These are phyloP conservation scores for Alnus glutinosa DNA, from an alignment of 306 rosid genomes.

Conservation along the genomic window DNA sequence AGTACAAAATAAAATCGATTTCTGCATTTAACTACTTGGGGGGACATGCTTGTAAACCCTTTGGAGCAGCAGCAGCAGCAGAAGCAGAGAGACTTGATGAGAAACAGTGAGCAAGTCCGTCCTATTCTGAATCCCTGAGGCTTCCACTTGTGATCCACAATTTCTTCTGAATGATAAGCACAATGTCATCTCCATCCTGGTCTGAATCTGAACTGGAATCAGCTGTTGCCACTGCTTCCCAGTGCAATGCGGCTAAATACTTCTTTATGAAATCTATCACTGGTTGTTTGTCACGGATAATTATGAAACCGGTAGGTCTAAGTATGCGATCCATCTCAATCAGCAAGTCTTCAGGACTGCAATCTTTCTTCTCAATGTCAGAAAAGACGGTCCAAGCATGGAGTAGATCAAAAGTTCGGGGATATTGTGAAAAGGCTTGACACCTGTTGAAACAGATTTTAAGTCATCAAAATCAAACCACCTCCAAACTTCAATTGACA, in stretches of 20 bases:
- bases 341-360: slow-evolving; percentile 74
- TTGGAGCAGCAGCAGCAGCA: slow-evolving; percentile 33
- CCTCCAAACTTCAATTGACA: slow-evolving; percentile 22
- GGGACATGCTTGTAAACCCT: slow-evolving; percentile 51
- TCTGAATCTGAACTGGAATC: slow-evolving; percentile 58
- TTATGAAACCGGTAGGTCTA: slow-evolving; percentile 79
- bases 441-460: slow-evolving; percentile 52
- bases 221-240: slow-evolving; percentile 73
- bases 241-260: slow-evolving; percentile 72
- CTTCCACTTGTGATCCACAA: slow-evolving; percentile 74
- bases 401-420: slow-evolving; percentile 85
- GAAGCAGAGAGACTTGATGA: slow-evolving; percentile 21
- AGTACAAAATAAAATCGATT: slow-evolving; percentile 45
- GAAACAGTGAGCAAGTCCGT: slow-evolving; percentile 22
- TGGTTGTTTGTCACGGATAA: slow-evolving; percentile 66
- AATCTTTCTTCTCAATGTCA: slow-evolving; percentile 67
- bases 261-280: slow-evolving; percentile 71
- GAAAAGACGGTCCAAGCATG: slow-evolving; percentile 87
- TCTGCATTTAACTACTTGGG: slow-evolving; percentile 41
- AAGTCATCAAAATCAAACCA: slow-evolving; percentile 12
- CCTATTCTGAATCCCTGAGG: slow-evolving; percentile 65
- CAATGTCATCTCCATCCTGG: slow-evolving; percentile 56
- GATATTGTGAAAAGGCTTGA: slow-evolving; percentile 93
- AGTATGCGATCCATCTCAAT: slow-evolving; percentile 91
- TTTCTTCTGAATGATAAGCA: slow-evolving; percentile 81